Evolutionary conservation across 345 rosid species (phyloP).

Genomic region (Syzygium jambos): DNA sequence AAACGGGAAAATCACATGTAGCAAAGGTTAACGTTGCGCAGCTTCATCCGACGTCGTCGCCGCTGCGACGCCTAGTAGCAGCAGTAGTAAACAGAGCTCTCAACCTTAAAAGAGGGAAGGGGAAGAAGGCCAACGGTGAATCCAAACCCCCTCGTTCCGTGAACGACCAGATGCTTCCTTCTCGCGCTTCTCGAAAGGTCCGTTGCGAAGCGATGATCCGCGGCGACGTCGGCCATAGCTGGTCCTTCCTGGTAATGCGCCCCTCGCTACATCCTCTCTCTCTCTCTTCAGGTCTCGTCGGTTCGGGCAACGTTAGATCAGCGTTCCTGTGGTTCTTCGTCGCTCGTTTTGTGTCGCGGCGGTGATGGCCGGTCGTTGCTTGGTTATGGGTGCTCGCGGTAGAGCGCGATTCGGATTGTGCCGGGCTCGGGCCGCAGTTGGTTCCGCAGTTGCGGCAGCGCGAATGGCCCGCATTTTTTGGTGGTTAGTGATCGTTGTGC

Average conservation of each 20-base stretch:
- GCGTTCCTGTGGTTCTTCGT: background rate
- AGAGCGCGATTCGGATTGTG: background rate
- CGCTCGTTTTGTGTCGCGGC: background rate
- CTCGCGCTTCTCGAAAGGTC: background rate
- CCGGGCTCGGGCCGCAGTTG: background rate
- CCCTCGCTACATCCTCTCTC: background rate
- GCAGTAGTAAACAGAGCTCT: background rate
- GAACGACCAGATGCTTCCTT: background rate
- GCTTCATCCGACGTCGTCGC: background rate
- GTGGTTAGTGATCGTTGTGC: background rate
- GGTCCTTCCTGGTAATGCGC: slow-evolving; percentile 42
- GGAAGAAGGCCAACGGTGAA: background rate
- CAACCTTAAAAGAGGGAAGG: background rate
- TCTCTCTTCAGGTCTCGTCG: background rate
- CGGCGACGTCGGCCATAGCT: slow-evolving; percentile 21
- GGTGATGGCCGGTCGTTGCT: background rate
- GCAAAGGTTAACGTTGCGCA: background rate
- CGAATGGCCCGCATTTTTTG: background rate
- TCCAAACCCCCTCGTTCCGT: background rate
- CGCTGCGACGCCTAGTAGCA: background rate
- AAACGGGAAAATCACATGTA: background rate
- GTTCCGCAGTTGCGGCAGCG: background rate
- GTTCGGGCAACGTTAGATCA: background rate
- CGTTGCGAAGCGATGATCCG: slow-evolving; percentile 10
- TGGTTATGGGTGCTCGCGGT: background rate